Percentiles rank a stretch among this genome's conserved stretches.
Evolutionary conservation across 2,329 filamentous ascomycete genomes (phyloP).

Genomic region (Colletotrichum sp.): DNA sequence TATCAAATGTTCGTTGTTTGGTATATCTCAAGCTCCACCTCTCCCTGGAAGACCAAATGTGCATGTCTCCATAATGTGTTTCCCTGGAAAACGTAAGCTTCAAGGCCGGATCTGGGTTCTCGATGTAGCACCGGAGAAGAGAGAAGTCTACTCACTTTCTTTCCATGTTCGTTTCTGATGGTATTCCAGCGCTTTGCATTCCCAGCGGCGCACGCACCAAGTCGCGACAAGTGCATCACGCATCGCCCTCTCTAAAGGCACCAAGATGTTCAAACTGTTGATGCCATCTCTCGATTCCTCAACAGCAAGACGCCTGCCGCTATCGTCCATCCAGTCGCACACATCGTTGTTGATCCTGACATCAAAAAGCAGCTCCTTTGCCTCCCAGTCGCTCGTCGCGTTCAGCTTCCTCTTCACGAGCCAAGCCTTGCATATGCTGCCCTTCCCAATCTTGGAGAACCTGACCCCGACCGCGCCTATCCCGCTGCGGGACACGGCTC

Average conservation of each 20-base stretch:
- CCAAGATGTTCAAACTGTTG: slow-evolving; percentile 34
- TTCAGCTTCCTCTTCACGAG: slow-evolving; percentile 5
- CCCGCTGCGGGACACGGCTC: background rate
- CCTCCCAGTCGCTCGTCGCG: slow-evolving; percentile 22
- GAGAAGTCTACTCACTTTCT: background rate
- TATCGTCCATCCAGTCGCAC: slow-evolving; percentile 37
- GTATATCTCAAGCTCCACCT: background rate
- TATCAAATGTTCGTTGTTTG: background rate
- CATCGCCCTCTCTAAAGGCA: slow-evolving; percentile 29
- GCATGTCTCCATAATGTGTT: slow-evolving; percentile 12
- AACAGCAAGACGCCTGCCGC: slow-evolving; percentile 30
- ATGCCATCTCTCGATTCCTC: slow-evolving; percentile 32
- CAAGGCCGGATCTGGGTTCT: rapidly evolving
- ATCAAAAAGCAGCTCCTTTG: slow-evolving; percentile 30
- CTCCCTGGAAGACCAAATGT: background rate
- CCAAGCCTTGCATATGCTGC: slow-evolving; percentile 21
- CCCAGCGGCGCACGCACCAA: slow-evolving; percentile 41
- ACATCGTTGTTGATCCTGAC: slow-evolving; percentile 26
- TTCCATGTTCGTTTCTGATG: slow-evolving; percentile 8
- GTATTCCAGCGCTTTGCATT: slow-evolving; percentile 28
- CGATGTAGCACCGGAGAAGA: background rate
- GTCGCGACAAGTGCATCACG: slow-evolving; percentile 39
- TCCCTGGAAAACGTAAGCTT: background rate
- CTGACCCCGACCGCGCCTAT: background rate
- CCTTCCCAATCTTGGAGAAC: background rate